Percentiles rank a stretch among this genome's conserved stretches.
Evolutionary conservation across 768 basidiomycete genomes (phyloP).

Genomic region (Lactarius quietus): DNA sequence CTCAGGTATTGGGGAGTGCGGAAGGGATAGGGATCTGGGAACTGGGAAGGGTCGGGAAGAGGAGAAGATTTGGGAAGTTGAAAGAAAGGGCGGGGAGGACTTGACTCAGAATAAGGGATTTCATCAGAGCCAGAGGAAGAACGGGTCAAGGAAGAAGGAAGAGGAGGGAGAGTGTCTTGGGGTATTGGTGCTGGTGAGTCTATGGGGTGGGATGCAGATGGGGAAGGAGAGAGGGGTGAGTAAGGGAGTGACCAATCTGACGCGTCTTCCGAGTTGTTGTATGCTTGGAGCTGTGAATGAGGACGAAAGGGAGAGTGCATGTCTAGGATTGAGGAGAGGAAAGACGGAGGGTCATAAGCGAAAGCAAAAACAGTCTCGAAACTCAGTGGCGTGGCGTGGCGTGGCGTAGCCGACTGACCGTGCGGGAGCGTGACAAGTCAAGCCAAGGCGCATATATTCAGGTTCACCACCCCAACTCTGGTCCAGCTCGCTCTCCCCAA

Average conservation of each 20-base stretch:
- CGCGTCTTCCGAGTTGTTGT: conserved; percentile 25
- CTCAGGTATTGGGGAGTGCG: conserved; percentile 48
- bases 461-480: neutral
- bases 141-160: conserved; percentile 38
- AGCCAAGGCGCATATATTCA: conserved; percentile 77
- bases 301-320: conserved; percentile 29
- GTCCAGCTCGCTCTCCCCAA: conserved; percentile 49
- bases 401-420: neutral
- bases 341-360: conserved; percentile 1
- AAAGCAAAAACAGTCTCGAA: conserved; percentile 1
- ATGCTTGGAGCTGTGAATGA: conserved; percentile 25
- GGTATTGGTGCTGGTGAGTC: conserved; percentile 31
- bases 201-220: conserved; percentile 29
- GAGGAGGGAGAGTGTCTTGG: conserved; percentile 29
- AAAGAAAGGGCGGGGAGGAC: conserved; percentile 35
- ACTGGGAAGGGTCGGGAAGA: conserved; percentile 62
- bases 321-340: conserved; percentile 16
- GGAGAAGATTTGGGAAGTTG: conserved; percentile 44
- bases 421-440: conserved; percentile 34
- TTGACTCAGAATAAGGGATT: conserved; percentile 37
- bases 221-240: conserved; percentile 29
- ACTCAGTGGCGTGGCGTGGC: conserved; percentile 1
- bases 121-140: conserved; percentile 42
- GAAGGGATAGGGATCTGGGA: conserved; percentile 70
- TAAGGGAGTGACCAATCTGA: conserved; percentile 31